Conservation (phyloP, 306 rosid genomes). For the Cucumis hystrix region DNA sequence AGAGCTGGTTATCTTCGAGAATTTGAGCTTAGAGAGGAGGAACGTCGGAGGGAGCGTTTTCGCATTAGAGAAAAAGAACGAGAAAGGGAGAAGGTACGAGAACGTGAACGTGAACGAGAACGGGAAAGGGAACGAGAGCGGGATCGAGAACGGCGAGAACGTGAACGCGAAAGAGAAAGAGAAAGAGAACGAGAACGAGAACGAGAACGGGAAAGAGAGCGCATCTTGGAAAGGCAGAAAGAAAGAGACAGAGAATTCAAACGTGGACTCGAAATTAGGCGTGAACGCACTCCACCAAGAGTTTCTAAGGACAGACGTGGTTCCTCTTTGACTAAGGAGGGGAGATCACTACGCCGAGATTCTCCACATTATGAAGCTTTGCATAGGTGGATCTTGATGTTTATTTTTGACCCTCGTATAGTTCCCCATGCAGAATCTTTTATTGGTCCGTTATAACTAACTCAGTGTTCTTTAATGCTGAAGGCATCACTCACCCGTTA, state of each 20-base stretch:
- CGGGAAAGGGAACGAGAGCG: slow-evolving; percentile 48
- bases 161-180: slow-evolving; percentile 30
- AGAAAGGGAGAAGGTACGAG: slow-evolving; percentile 78
- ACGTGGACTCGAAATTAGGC: slow-evolving; percentile 49
- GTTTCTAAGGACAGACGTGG: slow-evolving; percentile 64
- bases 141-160: slow-evolving; percentile 35
- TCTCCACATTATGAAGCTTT: slow-evolving; percentile 66
- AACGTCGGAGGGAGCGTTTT: slow-evolving; percentile 82
- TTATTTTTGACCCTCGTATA: slow-evolving; percentile 59
- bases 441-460: slow-evolving; percentile 65
- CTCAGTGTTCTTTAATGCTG: slow-evolving; percentile 93
- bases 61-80: slow-evolving; percentile 82
- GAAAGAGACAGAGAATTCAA: slow-evolving; percentile 86
- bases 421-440: slow-evolving; percentile 75
- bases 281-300: slow-evolving; percentile 40
- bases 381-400: slow-evolving; percentile 98
- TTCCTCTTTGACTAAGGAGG: slow-evolving; percentile 80
- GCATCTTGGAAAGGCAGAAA: slow-evolving; percentile 69
- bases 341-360: slow-evolving; percentile 53
- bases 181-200: slow-evolving; percentile 42
- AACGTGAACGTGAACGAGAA: slow-evolving; percentile 71
- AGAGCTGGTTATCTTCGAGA: slow-evolving; percentile 83
- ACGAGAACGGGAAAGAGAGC: slow-evolving; percentile 62
- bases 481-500: slow-evolving; percentile 99
- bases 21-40: slow-evolving; percentile 92